Base-by-base conservation (phyloP, 2,329 filamentous ascomycete genomes). In the Zasmidium citrigriseum region DNA sequence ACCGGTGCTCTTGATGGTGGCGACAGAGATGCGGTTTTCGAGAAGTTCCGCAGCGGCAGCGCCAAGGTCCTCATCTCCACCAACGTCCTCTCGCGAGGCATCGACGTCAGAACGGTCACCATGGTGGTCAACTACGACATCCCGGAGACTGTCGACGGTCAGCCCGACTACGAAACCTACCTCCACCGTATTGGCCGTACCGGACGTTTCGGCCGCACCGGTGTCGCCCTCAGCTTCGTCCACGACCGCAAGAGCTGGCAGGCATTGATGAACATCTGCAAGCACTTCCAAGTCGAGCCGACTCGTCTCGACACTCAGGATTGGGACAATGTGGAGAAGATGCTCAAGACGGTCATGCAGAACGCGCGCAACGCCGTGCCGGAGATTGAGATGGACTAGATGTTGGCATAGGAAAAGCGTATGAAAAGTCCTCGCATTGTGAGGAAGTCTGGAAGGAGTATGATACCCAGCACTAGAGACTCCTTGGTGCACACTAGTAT, bases 61-160 rank as follows among this genome's bases (percentile, higher is more conserved):
- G 91, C 91, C 70, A 99, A 99, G 80, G 95, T 99, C 9, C 87
- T 99, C 62, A 97, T 99, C 71, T 96, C 95, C 1, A 99, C 95
- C 67, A 99, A 99, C 71, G 93, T 99, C 38, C 84, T 99, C 58
- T 90, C 95, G 9, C 92, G 95, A 72, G 95, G 95, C 73, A 98
- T 99, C 69, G 95, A 99, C 71, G 80, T 98, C 73, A 76, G 96
- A 78, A 88, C 87, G 24, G 95, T 99, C 14, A 96, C 92, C 10
- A 95, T 99, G 88, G 95, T 99, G 54, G 92, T 99, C 81, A 99
- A 99, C 81, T 99, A 99, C 77, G 80, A 86, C 68, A 77, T 83
- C 29, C 81, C 81, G 3, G 80, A 81, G 55, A 75, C 76, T 48
- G 75, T 74, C 21, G 88, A 89, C 71, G 87, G 89, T 44, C 78